These are phyloP conservation scores for Eucalyptus viminalis DNA, from an alignment of 345 rosid genomes.

Conservation along the genomic window DNA sequence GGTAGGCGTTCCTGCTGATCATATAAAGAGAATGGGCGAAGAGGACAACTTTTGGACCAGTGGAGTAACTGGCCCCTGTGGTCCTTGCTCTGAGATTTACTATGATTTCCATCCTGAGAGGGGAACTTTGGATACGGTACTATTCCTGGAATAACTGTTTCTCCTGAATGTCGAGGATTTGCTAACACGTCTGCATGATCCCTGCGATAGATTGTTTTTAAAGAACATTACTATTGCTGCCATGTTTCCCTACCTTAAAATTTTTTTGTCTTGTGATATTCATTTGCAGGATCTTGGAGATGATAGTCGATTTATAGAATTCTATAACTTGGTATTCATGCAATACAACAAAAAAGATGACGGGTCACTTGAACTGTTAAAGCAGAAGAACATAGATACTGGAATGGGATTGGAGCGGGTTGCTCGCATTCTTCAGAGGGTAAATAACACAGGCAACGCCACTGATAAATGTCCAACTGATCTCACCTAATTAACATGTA, in stretches of 20 bases:
- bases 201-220: not conserved
- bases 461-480: not conserved
- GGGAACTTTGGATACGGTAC: slow-evolving; percentile 43
- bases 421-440: slow-evolving; percentile 88
- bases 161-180: not conserved
- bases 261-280: not conserved
- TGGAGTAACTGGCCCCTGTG: slow-evolving; percentile 94
- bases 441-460: not conserved
- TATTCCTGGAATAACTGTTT: not conserved
- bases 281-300: slow-evolving; percentile 80
- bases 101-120: slow-evolving; percentile 86
- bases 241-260: not conserved
- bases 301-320: slow-evolving; percentile 84
- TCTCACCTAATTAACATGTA: not conserved
- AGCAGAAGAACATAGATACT: slow-evolving; percentile 89
- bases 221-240: not conserved
- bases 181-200: not conserved
- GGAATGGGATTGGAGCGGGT: slow-evolving; percentile 94
- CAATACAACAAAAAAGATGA: slow-evolving; percentile 83
- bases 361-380: slow-evolving; percentile 73
- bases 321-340: slow-evolving; percentile 94
- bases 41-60: slow-evolving; percentile 96
- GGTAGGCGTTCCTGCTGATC: slow-evolving; percentile 74
- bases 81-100: slow-evolving; percentile 94
- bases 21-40: slow-evolving; percentile 82